Conservation (phyloP, 202 grass and related monocot genomes). For the Brachypodium distachyon region DNA sequence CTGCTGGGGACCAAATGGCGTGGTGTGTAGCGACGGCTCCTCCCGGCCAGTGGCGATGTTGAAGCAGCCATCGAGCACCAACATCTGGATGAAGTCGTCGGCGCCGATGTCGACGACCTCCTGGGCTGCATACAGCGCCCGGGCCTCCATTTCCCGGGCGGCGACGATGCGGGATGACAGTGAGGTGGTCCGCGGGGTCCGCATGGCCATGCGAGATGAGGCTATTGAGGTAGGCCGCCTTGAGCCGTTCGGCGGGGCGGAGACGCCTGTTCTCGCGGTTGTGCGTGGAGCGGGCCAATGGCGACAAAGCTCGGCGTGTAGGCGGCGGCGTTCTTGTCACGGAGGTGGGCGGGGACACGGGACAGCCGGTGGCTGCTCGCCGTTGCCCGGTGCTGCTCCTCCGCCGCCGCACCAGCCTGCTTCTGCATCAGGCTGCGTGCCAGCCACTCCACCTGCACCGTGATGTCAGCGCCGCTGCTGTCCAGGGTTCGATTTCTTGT, state of each 20-base stretch:
- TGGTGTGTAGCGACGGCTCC: conserved; percentile 24
- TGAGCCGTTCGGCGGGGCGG: conserved; percentile 5
- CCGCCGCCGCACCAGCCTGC: conserved; percentile 21
- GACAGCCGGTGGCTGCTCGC: neutral
- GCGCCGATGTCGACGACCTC: neutral
- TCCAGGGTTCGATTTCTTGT: neutral
- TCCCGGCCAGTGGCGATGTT: neutral
- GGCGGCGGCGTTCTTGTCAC: neutral
- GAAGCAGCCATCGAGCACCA: conserved; percentile 49
- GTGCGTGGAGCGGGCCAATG: conserved; percentile 54
- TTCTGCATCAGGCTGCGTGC: conserved; percentile 9
- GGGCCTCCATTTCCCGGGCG: conserved; percentile 14
- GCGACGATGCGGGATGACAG: conserved; percentile 24
- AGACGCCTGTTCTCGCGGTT: neutral
- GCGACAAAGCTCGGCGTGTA: conserved; percentile 42
- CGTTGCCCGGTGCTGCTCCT: conserved; percentile 11
- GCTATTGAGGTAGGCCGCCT: conserved; percentile 37
- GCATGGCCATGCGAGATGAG: conserved; percentile 34
- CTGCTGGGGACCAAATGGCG: conserved; percentile 31
- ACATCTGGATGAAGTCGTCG: conserved; percentile 17
- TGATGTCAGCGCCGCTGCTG: conserved; percentile 8
- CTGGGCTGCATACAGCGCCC: conserved; percentile 30
- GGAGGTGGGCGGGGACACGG: conserved; percentile 26
- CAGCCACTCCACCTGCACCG: conserved; percentile 22
- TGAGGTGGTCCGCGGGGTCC: neutral